Base-by-base conservation (phyloP, 768 basidiomycete genomes). In the Leccinum sublutescens region DNA sequence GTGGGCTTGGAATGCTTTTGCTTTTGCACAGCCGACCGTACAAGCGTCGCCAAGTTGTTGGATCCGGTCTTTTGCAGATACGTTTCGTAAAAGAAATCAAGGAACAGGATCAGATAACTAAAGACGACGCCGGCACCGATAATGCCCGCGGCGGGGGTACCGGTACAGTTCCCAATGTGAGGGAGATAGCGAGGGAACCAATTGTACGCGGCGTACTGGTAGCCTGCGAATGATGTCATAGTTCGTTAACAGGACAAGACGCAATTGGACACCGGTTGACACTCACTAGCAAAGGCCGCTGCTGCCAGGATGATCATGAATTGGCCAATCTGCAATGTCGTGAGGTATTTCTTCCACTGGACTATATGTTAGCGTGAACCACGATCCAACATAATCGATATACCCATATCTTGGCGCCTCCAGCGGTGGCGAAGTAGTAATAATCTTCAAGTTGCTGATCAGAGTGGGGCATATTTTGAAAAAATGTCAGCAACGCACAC, bases 381-480 rank as follows among this genome's bases (percentile, higher is more conserved):
- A 47, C 4, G 15, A 10, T 49, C 5, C 43, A 11, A 45, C 19
- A 27, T 25, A 27, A n/a, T 15, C 2, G n/a, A 27, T 5, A 4
- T 54, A 67, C 66, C 66, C 66, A 67, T 50, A 62, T 2, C 50
- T 57, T 67, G 7, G 61, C 63, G 17, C 68, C 68, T 1, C 94
- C 94, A 56, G 95, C 93, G 47, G 94, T 93, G 25, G 93, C 93
- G 74, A 88, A 97, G 78, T 98, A 98, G 77, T 98, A 98, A 77
- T 97, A 98, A 79, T 98, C 93, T 95, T 69, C 10, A 15, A 25
- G 52, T 23, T 40, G 54, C 51, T 36, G 19, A 12, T 52, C 36
- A 63, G 51, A 14, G 12, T 40, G 19, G 33, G 54, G 60, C 29
- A 56, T 19, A 43, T 45, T 31, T 11, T 40, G 51, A 50, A 19